These are phyloP conservation scores for Euryodendron excelsum DNA, from an alignment of 148 eudicot species.

Conservation along the genomic window DNA sequence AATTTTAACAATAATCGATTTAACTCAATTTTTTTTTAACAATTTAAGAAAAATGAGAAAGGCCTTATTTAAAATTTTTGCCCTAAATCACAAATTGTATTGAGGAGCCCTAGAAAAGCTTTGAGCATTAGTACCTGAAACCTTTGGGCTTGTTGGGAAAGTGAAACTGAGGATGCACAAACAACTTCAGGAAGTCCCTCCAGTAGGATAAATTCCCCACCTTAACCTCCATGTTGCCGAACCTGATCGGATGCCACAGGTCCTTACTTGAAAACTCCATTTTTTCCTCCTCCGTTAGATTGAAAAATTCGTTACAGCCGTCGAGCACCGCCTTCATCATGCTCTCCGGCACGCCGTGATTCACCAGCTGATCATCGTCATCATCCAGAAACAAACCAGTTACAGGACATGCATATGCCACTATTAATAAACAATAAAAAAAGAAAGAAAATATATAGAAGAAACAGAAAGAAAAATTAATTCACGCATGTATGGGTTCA, in stretches of 20 bases:
- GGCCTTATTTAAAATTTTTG: too few species aligned
- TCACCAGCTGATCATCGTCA: slow-evolving; percentile 40
- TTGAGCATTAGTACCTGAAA: slow-evolving; percentile 2
- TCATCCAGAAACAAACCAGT: too few species aligned
- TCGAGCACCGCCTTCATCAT: slow-evolving; percentile 33
- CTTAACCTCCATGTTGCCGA: slow-evolving; percentile 43
- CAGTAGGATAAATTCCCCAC: slow-evolving; percentile 27
- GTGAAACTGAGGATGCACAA: slow-evolving; percentile 36
- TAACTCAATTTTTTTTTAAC: too few species aligned
- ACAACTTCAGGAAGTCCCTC: slow-evolving; percentile 32
- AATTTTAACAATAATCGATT: too few species aligned
- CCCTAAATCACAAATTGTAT: too few species aligned
- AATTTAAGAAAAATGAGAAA: too few species aligned
- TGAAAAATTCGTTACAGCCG: slow-evolving; percentile 31
- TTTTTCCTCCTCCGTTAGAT: slow-evolving; percentile 51
- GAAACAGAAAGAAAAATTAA: too few species aligned
- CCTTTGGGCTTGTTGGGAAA: slow-evolving; percentile 24
- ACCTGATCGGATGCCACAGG: slow-evolving; percentile 46
- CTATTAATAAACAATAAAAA: too few species aligned
- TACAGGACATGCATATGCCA: too few species aligned
- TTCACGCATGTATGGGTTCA: too few species aligned
- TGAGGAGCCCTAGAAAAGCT: too few species aligned
- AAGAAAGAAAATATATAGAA: too few species aligned
- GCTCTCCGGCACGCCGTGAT: slow-evolving; percentile 54
- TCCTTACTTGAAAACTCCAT: slow-evolving; percentile 31